These are phyloP conservation scores for Phytophthora melonis DNA, from an alignment of 352 stramenopile species.

Conservation along the genomic window DNA sequence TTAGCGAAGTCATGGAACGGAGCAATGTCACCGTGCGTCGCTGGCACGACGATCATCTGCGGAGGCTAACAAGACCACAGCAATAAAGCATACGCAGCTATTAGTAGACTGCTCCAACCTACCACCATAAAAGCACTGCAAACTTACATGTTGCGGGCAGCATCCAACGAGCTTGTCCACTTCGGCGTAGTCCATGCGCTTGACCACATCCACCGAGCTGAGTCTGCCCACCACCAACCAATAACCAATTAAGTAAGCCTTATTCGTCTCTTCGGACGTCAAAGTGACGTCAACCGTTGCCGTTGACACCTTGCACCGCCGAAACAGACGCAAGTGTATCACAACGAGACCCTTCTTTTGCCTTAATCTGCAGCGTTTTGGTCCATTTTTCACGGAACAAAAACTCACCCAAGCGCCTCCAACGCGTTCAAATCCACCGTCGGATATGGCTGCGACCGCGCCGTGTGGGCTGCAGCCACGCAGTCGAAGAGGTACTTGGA, in stretches of 20 bases:
- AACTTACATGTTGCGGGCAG: constrained; percentile 58
- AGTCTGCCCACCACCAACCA: constrained; percentile 36
- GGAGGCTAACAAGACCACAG: constrained; percentile 49
- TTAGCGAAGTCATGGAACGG: constrained; percentile 59
- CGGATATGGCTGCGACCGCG: constrained; percentile 28
- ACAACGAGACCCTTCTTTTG: constrained; percentile 2
- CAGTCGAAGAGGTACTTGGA: constrained; percentile 78
- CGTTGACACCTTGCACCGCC: constrained; percentile 7
- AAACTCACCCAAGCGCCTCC: constrained; percentile 54
- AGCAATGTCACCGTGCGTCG: constrained; percentile 22
- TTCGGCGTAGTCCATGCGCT: constrained; percentile 65
- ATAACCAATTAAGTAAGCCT: neutral
- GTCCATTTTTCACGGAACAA: neutral
- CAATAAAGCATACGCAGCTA: neutral
- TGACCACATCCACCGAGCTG: constrained; percentile 57
- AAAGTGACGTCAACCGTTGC: neutral
- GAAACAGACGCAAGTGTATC: constrained; percentile 17
- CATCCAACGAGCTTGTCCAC: constrained; percentile 66
- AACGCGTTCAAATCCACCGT: constrained; percentile 50
- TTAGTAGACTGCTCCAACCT: neutral
- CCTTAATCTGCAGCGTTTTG: constrained; percentile 6
- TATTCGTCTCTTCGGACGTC: neutral
- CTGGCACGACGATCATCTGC: constrained; percentile 53
- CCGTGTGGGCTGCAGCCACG: constrained; percentile 23
- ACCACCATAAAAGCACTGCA: neutral